Evolutionary conservation across 495 filamentous ascomycete genomes (phyloP).

Genomic region (Xylaria intraflava): DNA sequence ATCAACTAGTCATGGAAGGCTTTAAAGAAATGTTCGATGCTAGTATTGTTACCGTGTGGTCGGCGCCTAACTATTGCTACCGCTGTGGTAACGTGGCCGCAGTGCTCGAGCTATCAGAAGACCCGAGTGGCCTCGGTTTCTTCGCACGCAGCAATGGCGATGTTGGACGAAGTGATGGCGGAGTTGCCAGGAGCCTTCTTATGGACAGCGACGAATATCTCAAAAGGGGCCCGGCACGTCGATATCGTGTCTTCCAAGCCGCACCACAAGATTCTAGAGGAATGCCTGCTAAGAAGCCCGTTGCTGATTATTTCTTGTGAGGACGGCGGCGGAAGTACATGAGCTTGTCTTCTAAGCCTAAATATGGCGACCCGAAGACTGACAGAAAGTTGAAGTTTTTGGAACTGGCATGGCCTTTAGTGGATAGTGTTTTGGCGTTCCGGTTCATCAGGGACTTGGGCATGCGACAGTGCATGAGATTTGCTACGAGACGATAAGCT

Average conservation of each 20-base stretch:
- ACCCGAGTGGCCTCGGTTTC: constrained; percentile 67
- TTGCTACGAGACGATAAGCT: not conserved
- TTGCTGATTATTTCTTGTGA: constrained; percentile 87
- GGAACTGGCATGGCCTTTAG: not conserved
- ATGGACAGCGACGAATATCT: constrained; percentile 35
- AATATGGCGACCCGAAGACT: not conserved
- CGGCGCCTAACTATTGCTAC: constrained; percentile 97
- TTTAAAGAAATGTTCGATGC: constrained; percentile 99
- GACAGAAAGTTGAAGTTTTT: not conserved
- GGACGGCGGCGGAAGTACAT: not conserved
- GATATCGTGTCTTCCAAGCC: constrained; percentile 94
- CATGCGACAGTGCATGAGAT: not conserved
- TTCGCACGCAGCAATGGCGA: constrained; percentile 78
- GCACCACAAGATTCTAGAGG: constrained; percentile 93
- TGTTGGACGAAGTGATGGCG: constrained; percentile 47
- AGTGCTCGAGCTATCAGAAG: constrained; percentile 87
- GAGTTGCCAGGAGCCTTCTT: constrained; percentile 29
- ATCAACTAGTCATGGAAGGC: constrained; percentile 98
- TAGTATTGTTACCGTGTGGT: constrained; percentile 95
- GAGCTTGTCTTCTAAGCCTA: not conserved
- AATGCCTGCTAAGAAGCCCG: constrained; percentile 98
- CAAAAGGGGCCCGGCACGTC: constrained; percentile 68
- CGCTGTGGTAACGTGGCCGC: constrained; percentile 96
- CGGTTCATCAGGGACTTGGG: constrained; percentile 1
- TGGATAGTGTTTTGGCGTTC: not conserved